Evolutionary conservation across 2,329 filamentous ascomycete species (phyloP), one percentile per base, ranked within the genome.

Genomic region (Zelopaecilomyces penicillatus): DNA sequence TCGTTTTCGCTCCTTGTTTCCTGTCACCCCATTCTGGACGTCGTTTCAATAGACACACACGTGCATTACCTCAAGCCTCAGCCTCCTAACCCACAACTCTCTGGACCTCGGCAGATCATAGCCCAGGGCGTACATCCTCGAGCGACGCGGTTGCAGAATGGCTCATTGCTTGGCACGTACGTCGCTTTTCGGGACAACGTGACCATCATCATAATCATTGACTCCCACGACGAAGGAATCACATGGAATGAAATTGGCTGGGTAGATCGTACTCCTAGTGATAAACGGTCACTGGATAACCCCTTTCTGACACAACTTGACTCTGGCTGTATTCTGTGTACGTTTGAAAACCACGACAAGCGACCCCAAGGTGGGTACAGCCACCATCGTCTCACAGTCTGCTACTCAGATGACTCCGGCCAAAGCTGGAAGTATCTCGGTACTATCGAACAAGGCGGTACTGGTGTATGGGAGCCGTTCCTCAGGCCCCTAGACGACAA

Each of bases 391-490:
- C 68, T 73, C 53, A 65, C 64, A 1, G 38, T 73, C 6, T 67
- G 59, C 34, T 63, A 63, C 47, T 68, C 64, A 4, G 63, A 67
- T 34, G 65, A 73, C 45, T 53, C 55, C n/a, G 70, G 68, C 28
- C 44, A 31, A 27, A 61, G 50, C 1, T 73, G 65, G 57, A 46
- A 47, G 9, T 70, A 61, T 47, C 57, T 65, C 2, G 54, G 53
- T 2, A 53, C 58, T 1, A 56, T 62, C 11, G 55, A 50, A 33
- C 46, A 63, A 47, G 40, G 37, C 31, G 26, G 30, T 10, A 65
- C 66, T 30, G 69, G 69, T 3, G 55, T 65, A 4, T 73, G 69
- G 69, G 69, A 73, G 47, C 70, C 70, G 0, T 71, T 71, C 48
- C 41, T 73, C 19, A 57, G 68, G 5, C 50, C 64, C 2, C 63